Conservation (phyloP, 176 grass and related monocot species). For the Microstegium vimineum region DNA sequence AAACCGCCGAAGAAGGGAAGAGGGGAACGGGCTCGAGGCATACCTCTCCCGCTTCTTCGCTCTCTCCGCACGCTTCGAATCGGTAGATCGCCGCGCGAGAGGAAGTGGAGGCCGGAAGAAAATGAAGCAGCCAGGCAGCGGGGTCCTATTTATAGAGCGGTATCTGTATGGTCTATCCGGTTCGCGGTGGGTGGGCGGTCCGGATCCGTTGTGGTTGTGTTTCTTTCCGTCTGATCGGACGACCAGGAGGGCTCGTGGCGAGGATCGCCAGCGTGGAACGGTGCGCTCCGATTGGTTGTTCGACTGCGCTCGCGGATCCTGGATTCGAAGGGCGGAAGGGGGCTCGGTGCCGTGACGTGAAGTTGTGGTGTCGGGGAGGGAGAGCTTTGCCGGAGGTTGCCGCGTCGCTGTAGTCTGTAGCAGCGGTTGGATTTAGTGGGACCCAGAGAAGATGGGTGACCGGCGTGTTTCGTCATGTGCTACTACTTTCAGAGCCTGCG, state of each 20-base stretch:
- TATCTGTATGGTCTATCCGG: not conserved
- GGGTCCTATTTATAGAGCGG: constrained; percentile 13
- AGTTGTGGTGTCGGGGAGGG: not conserved
- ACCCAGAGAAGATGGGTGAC: not conserved
- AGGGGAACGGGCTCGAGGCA: not conserved
- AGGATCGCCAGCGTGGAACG: constrained; percentile 5
- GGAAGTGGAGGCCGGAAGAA: not conserved
- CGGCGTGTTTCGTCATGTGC: not conserved
- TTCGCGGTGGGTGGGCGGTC: not conserved
- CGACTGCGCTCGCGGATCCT: not conserved
- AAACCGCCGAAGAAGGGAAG: not conserved
- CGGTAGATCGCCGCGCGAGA: not conserved
- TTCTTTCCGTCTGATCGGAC: constrained; percentile 11
- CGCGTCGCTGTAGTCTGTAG: not conserved
- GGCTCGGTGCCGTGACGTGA: not conserved
- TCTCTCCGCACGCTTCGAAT: constrained; percentile 24
- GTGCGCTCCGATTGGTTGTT: not conserved
- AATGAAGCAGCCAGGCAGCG: not conserved
- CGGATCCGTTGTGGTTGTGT: constrained; percentile 7
- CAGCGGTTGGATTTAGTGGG: constrained; percentile 11
- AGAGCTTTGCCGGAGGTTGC: not conserved
- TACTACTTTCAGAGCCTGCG: not conserved
- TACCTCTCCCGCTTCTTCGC: constrained; percentile 17
- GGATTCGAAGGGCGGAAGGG: not conserved
- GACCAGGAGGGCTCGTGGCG: not conserved